Conservation (phyloP, 108 stramenopile species). For the Aurantiochytrium sp. region DNA sequence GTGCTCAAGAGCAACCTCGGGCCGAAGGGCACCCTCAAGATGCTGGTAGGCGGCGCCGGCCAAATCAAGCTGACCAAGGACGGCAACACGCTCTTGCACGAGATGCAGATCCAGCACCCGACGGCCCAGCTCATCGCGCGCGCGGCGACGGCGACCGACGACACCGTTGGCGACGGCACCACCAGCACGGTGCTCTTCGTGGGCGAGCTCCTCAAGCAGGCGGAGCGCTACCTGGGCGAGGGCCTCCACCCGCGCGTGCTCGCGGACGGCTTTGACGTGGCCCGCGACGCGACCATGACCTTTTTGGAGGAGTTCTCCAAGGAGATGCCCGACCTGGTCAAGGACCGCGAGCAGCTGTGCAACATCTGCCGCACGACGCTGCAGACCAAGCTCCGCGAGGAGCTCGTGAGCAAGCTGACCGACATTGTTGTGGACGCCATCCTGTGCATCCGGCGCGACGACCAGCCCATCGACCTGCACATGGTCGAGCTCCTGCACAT, state of each 20-base stretch:
- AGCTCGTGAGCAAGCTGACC: slow-evolving; percentile 69
- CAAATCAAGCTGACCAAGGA: slow-evolving; percentile 99
- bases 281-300: slow-evolving; percentile 73
- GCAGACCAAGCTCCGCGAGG: slow-evolving; percentile 85
- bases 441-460: slow-evolving; percentile 63
- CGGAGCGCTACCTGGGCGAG: slow-evolving; percentile 83
- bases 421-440: slow-evolving; percentile 87
- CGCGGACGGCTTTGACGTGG: slow-evolving; percentile 91
- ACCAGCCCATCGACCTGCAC: slow-evolving; percentile 80
- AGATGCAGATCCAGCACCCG: slow-evolving; percentile 99
- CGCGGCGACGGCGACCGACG: slow-evolving; percentile 86
- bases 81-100: slow-evolving; percentile 91
- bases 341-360: slow-evolving; percentile 78
- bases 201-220: slow-evolving; percentile 92
- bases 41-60: slow-evolving; percentile 97
- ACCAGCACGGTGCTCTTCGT: slow-evolving; percentile 89
- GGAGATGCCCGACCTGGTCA: slow-evolving; percentile 42
- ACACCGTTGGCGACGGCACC: slow-evolving; percentile 87
- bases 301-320: slow-evolving; percentile 75
- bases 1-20: slow-evolving; percentile 86
- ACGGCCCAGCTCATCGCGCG: slow-evolving; percentile 96
- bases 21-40: slow-evolving; percentile 94
- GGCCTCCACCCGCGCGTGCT: slow-evolving; percentile 95
- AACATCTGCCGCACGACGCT: slow-evolving; percentile 82
- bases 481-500: slow-evolving; percentile 97